Base-by-base conservation (phyloP, 257 asterid genomes). In the Vinca minor region DNA sequence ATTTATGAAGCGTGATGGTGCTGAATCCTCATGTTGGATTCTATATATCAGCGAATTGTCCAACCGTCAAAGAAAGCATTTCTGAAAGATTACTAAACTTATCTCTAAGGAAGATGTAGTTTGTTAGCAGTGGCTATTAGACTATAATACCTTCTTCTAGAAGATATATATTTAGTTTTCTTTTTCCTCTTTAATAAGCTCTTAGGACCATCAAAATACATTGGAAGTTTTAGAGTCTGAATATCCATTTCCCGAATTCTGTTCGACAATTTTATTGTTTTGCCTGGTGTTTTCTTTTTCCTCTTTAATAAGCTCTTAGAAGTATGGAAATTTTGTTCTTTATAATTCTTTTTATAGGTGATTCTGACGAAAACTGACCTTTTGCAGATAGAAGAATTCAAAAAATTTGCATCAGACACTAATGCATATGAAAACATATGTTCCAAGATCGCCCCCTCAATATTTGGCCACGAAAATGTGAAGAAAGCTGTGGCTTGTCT, bases 401-500 rank as follows among this genome's bases (percentile, higher is more conserved):
- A 82, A 71, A 93, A 93, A 64, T 93, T 93, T 79, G 95, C 98
- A 29, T 76, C 98, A 39, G 94, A 87, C 56, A 70, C 62, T 69
- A 78, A 85, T 80, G 88, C 88, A 42, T 93, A 89, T 69, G 85
- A 81, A 46, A 78, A 84, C 56, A 85, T 89, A 74, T 93, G 98
- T 71, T 79, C 95, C 71, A 85, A 82, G 78, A 82, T 93, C 77
- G 97, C 97, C 42, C 96, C 97, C 49, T 89, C 97, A 31, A 93
- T 93, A 75, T 93, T 93, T 79, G 97, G 98, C 29, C 98, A 93
- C 68, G 74, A 36, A 47, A 95, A 91, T 68, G 97, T 93, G 74
- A 93, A 93, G 76, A 93, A 84, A 83, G 97, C 98, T 67, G 80
- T 93, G 71, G 88, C 96, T 44, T 89, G 98, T 80, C 98, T 89